Evolutionary conservation across 169 alveolate species (phyloP), one percentile per base, ranked within the genome.

Genomic region (Eimeria maxima): DNA sequence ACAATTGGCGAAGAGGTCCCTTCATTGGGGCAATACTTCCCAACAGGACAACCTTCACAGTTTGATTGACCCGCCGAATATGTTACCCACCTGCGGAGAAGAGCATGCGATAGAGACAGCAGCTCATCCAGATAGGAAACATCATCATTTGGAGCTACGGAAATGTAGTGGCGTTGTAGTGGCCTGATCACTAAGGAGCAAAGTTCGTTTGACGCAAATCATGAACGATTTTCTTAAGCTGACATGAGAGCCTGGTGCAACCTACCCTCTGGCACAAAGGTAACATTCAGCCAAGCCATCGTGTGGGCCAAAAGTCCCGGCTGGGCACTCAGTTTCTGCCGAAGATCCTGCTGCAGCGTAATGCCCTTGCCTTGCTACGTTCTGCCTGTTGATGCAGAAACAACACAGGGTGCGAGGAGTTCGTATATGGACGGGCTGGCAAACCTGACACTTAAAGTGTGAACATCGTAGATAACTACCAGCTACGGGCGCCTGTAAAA

Each of bases 261-360:
- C 88, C 11, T 67, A 60, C 87, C 96, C 96, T 29, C 65, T 74
- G 73, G 96, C 88, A 42, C 96, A 93, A 45, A 50, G 90, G 38
- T 63, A 80, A 47, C 96, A 93, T 42, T 93, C 94, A 33, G 94
- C 96, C 74, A 80, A 67, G 6, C 89, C 96, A 18, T n/a, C 81
- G 50, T 55, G 76, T 47, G 67, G 74, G 6, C 89, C 67, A 44
- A 92, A 92, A 38, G 89, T 81, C 27, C 96, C 96, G 3, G 94
- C 60, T 22, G 93, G 96, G 89, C 96, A 93, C 33, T 29, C 38
- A 0, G 65, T 33, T 57, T 69, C 27, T 57, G 14, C 33, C 11
- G 67, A 18, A 55, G 93, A 80, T 29, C 94, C 96, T 47, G 24
- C 94, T 5, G 96, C 69, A 50, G 96, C 96, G 42, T 81, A 93